Conservation (phyloP, 2,329 filamentous ascomycete genomes). For the Thermomyces lanuginosus region DNA sequence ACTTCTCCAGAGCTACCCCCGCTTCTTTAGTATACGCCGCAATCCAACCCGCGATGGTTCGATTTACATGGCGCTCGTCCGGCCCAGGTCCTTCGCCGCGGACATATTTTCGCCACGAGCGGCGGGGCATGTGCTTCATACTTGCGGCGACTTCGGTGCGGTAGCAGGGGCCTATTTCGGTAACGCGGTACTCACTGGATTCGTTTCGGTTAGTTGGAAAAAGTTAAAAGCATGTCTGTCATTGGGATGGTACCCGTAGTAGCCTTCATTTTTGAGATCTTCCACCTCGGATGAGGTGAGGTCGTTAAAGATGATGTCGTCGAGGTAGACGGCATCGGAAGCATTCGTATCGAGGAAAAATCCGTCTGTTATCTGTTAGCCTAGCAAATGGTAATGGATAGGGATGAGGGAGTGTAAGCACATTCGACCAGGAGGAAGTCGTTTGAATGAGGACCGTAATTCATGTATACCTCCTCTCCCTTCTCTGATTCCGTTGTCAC, state of each 20-base stretch:
- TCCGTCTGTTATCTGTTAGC: constrained; percentile 17
- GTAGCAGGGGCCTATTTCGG: constrained; percentile 23
- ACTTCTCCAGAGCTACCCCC: constrained; percentile 11
- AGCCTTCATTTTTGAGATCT: constrained; percentile 20
- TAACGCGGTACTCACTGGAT: constrained; percentile 26
- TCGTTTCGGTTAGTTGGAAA: neutral
- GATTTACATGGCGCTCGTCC: constrained; percentile 15
- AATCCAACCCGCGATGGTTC: constrained; percentile 22
- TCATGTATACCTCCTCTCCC: constrained; percentile 30
- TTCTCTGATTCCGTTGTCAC: constrained; percentile 11
- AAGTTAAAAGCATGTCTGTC: neutral
- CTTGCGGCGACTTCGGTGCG: constrained; percentile 28
- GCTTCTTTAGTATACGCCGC: constrained; percentile 20
- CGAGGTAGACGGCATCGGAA: constrained; percentile 25
- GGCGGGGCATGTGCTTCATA: constrained; percentile 22
- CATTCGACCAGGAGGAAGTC: constrained; percentile 30
- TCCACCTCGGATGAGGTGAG: constrained; percentile 15
- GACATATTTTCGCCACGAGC: constrained; percentile 23
- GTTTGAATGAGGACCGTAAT: constrained; percentile 28
- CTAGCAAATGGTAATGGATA: constrained; percentile 3
- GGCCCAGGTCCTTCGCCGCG: constrained; percentile 20
- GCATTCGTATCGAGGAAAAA: constrained; percentile 26
- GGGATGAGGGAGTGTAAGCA: constrained; percentile 10
- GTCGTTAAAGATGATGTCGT: constrained; percentile 25
- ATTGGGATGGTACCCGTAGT: constrained; percentile 21